A percentile compares a stretch with the other conserved stretches of the same genome.
phyloP scores from a whole-genome alignment of 495 filamentous ascomycete species.

The Aspergillus coremiiformis region DNA sequence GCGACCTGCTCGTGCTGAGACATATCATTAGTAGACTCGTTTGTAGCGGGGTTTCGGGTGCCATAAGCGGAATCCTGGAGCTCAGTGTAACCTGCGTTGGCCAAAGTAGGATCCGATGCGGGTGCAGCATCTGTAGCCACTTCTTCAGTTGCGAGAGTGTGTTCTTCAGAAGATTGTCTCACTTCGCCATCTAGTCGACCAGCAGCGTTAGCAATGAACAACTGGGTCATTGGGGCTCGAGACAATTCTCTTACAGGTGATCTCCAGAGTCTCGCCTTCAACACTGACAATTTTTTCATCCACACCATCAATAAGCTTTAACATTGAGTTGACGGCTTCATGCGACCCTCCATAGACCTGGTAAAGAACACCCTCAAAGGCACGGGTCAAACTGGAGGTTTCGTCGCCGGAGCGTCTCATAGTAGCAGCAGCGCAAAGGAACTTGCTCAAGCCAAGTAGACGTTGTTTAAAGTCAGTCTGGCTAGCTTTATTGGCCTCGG shows the following conservation, averaged over 20 bases:
- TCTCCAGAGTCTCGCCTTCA: conserved; percentile 53
- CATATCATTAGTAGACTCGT: conserved; percentile 13
- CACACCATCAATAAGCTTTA: conserved; percentile 75
- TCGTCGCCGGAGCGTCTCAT: conserved; percentile 58
- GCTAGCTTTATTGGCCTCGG: conserved; percentile 52
- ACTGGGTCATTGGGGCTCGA: not conserved
- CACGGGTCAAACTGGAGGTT: conserved; percentile 64
- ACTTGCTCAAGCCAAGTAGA: conserved; percentile 65
- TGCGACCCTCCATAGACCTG: conserved; percentile 83
- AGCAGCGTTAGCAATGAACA: conserved; percentile 22
- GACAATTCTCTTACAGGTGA: conserved; percentile 61
- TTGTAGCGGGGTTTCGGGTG: conserved; percentile 15
- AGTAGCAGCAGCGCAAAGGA: conserved; percentile 69
- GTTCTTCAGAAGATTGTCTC: conserved; percentile 47
- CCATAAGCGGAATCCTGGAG: conserved; percentile 40
- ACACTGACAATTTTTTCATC: conserved; percentile 64
- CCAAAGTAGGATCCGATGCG: conserved; percentile 66
- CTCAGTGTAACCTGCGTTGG: conserved; percentile 71
- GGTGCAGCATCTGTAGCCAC: conserved; percentile 29
- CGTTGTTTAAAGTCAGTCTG: conserved; percentile 45
- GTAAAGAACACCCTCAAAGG: conserved; percentile 83
- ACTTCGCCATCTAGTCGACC: conserved; percentile 53
- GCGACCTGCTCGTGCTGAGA: conserved; percentile 32
- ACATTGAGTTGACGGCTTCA: conserved; percentile 70
- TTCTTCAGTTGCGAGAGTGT: conserved; percentile 23